A percentile compares a stretch with the other conserved stretches of the same genome.
phyloP scores from a whole-genome alignment of 768 basidiomycete species.

The Auriscalpium microsporum region DNA sequence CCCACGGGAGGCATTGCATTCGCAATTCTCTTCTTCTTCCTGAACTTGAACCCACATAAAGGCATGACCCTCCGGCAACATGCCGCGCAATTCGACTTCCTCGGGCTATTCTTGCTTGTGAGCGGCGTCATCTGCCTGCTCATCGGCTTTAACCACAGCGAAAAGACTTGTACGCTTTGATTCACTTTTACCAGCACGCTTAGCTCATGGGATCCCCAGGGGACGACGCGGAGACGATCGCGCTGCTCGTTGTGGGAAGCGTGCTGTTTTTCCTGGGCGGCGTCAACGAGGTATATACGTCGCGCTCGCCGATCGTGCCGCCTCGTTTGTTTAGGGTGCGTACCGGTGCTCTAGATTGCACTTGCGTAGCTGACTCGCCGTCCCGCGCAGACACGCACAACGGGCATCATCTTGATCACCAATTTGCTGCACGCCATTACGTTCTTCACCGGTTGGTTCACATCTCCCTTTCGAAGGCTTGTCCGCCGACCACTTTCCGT shows the following conservation, averaged over 20 bases:
- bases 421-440: conserved; percentile 55
- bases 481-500: not conserved
- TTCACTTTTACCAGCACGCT: not conserved
- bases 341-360: not conserved
- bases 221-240: conserved; percentile 51
- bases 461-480: not conserved
- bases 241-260: conserved; percentile 51
- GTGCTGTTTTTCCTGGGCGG: conserved; percentile 41
- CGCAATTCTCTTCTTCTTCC: conserved; percentile 56
- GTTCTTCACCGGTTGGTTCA: conserved; percentile 45
- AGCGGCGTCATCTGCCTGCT: conserved; percentile 59
- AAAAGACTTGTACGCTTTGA: conserved; percentile 47
- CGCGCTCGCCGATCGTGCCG: conserved; percentile 62
- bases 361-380: not conserved
- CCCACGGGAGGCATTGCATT: conserved; percentile 67
- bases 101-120: conserved; percentile 57
- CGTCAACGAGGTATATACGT: conserved; percentile 55
- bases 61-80: conserved; percentile 51
- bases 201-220: conserved; percentile 30
- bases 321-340: conserved; percentile 64
- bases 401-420: conserved; percentile 46
- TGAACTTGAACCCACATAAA: conserved; percentile 71
- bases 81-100: conserved; percentile 60
- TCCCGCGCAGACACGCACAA: conserved; percentile 54
- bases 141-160: conserved; percentile 65